Base-by-base conservation (phyloP, 257 asterid genomes). In the Dorcoceras hygrometricum region DNA sequence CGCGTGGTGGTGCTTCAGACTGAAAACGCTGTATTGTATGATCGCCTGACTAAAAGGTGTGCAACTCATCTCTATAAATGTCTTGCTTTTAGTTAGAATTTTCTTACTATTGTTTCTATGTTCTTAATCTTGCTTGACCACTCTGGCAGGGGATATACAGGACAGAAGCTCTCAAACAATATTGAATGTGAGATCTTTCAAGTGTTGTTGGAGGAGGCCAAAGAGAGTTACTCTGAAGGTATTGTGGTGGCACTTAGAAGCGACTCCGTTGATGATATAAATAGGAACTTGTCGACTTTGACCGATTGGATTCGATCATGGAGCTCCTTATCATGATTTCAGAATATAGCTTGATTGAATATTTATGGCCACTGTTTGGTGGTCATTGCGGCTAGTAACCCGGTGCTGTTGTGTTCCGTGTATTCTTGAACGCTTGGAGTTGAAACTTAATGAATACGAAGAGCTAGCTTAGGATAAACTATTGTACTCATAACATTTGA, bases 161-260 rank as follows among this genome's bases (percentile, higher is more conserved):
- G 95, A 53, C 61, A 71, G 62, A 92, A 89, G 83, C 97, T 92
- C 59, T 71, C 95, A 2, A 93, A 88, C 79, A 90, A 90, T 59
- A 75, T 93, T 0, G 96, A 93, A 63, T 90, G 97, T 3, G 97
- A 94, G 79, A 94, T 90, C 56, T 94, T 94, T 74, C 93, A 85
- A 81, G 91, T 94, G 70, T 23, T 90, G 68, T 53, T 88, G 65
- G 99, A 93, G 76, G 99, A 90, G 75, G 99, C 99, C 3, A 88
- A 85, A 32, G 96, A 88, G 39, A 90, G 96, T 70, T 93, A 93
- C 69, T 36, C 81, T 9, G 90, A 93, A 81, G 88, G 84, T 69
- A 83, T 85, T 3, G 94, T 93, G 53, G 73, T 76, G 80, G 87
- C 94, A 9, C 39, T 90, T 5, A 83, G 60, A 76, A 93, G 99